phyloP scores from a whole-genome alignment of 768 basidiomycete species.

The Suillus lakei region DNA sequence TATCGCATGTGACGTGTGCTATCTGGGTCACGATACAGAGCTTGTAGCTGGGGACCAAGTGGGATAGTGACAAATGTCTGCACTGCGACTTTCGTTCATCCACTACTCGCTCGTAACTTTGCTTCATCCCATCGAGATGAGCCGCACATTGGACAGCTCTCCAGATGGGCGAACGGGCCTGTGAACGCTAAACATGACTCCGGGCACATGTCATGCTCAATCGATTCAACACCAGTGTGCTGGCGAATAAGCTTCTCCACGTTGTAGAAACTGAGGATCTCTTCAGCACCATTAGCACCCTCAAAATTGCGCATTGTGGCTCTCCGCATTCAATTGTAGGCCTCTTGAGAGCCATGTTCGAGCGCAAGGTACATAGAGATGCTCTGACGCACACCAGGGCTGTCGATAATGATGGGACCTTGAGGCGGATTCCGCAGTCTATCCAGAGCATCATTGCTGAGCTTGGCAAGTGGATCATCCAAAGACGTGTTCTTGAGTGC shows the following conservation, averaged over 20 bases:
- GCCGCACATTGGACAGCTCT: slow-evolving; percentile 36
- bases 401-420: background rate
- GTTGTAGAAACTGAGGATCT: too few species aligned
- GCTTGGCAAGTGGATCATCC: background rate
- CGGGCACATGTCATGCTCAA: slow-evolving; percentile 17
- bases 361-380: background rate
- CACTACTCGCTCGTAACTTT: background rate
- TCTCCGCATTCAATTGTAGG: background rate
- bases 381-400: background rate
- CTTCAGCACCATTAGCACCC: too few species aligned
- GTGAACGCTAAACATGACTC: slow-evolving; percentile 22
- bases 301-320: too few species aligned
- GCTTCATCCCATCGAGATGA: slow-evolving; percentile 33
- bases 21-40: slow-evolving; percentile 30
- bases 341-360: background rate
- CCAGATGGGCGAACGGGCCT: slow-evolving; percentile 18
- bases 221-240: slow-evolving; percentile 1
- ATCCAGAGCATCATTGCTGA: background rate
- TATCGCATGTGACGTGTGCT: slow-evolving; percentile 34
- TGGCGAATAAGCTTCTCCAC: too few species aligned
- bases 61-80: slow-evolving; percentile 41
- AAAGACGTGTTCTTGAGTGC: background rate
- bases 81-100: slow-evolving; percentile 27
- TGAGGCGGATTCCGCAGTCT: background rate
- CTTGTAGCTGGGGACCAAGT: slow-evolving; percentile 49